Evolutionary conservation across 2,329 filamentous ascomycete genomes (phyloP), one percentile per base, ranked within the genome.

Genomic region (Pseudopithomyces maydicus): DNA sequence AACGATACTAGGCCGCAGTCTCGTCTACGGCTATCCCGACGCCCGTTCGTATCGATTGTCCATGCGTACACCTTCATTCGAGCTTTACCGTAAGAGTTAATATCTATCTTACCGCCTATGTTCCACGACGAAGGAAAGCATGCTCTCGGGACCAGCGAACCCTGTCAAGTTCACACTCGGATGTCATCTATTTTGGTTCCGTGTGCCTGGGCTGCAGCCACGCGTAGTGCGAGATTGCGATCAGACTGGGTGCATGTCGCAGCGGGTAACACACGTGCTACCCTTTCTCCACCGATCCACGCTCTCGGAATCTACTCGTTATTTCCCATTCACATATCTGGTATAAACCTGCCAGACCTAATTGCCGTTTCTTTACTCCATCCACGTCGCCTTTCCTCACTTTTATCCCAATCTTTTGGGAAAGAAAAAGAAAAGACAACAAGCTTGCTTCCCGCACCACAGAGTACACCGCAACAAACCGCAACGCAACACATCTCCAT

Each of bases 141-240:
- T 54, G 49, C 32, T 33, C 61, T 20, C 59, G 55, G 48, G 57
- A 57, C 56, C 26, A 59, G 57, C 57, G 52, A 61, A 58, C 60
- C 38, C 29, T 15, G 20, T 54, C 52, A 41, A 23, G 55, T 53
- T 50, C 15, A 36, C 15, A 36, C 29, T 14, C 29, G 38, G 32
- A 36, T 20, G 32, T 26, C 35, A 42, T 2, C 47, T 39, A 32
- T 54, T 51, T 50, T 23, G 11, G n/a, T 45, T 29, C 55, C 49
- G 57, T 54, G 29, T 35, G 54, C 50, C 19, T 22, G 45, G 41
- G 45, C 53, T 55, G 17, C 44, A 52, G 55, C 52, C 53, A 54
- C 23, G 15, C 15, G 53, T 62, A 15, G 19, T 32, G 41, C 47
- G 42, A 55, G 48, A 55, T 54, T 33, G 12, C 33, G 35, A 38